phyloP scores from a whole-genome alignment of 345 rosid species.

The Laguncularia racemosa region DNA sequence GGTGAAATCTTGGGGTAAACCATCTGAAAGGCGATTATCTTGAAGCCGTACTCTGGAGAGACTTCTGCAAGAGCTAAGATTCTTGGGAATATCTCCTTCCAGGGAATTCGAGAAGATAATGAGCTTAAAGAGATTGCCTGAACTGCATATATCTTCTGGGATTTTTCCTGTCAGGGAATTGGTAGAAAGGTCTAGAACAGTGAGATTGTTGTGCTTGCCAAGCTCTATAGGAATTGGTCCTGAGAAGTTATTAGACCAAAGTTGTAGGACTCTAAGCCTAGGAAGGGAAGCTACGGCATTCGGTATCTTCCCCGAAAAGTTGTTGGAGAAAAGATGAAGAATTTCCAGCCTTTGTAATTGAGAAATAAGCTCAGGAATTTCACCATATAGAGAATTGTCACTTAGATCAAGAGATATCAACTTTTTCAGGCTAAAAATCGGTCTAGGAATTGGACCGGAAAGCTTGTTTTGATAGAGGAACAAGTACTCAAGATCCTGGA shows the following conservation, averaged over 20 bases:
- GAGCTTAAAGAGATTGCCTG: slow-evolving; percentile 66
- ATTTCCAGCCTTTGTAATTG: slow-evolving; percentile 58
- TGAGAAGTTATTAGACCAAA: slow-evolving; percentile 69
- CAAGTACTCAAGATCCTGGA: slow-evolving; percentile 45
- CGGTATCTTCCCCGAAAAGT: slow-evolving; percentile 59
- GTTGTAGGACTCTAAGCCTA: slow-evolving; percentile 73
- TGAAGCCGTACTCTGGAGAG: slow-evolving; percentile 72
- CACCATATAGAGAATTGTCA: slow-evolving; percentile 65
- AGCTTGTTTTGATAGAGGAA: slow-evolving; percentile 83
- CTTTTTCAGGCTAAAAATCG: slow-evolving; percentile 43
- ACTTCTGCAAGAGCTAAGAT: slow-evolving; percentile 47
- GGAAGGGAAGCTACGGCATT: slow-evolving; percentile 49
- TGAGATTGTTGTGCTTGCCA: slow-evolving; percentile 59
- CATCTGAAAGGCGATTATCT: slow-evolving; percentile 50
- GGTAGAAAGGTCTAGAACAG: slow-evolving; percentile 73
- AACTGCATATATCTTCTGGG: slow-evolving; percentile 59
- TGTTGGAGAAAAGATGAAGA: slow-evolving; percentile 84
- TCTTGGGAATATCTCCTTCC: slow-evolving; percentile 43
- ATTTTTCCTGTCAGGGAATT: slow-evolving; percentile 63
- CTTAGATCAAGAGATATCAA: slow-evolving; percentile 76
- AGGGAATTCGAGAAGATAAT: slow-evolving; percentile 81
- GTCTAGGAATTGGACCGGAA: slow-evolving; percentile 43
- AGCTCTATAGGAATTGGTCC: slow-evolving; percentile 68
- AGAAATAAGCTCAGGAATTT: slow-evolving; percentile 47
- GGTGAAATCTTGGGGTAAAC: slow-evolving; percentile 41